phyloP scores from a whole-genome alignment of 176 grass and related monocot genomes.

The Rhipidocladum racemiflorum region DNA sequence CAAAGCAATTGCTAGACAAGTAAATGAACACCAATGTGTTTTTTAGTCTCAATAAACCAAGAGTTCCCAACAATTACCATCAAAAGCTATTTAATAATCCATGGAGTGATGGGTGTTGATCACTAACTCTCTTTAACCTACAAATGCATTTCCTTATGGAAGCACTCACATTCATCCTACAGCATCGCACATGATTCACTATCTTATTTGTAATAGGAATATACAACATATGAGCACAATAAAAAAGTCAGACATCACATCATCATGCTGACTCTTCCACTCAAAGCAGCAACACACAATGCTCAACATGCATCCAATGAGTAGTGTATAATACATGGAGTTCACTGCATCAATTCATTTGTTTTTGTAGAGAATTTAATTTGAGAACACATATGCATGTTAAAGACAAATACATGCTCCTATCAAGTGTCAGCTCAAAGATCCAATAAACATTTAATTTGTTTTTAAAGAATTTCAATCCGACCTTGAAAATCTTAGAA shows the following conservation, averaged over 20 bases:
- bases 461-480: neutral
- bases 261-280: neutral
- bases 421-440: neutral
- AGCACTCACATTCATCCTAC: neutral
- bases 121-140: neutral
- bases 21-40: neutral
- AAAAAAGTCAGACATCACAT: neutral
- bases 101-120: neutral
- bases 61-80: neutral
- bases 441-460: neutral
- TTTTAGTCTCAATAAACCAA: neutral
- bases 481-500: no score
- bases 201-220: neutral
- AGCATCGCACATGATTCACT: neutral
- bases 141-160: neutral
- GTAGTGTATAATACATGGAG: neutral
- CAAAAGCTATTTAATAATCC: neutral
- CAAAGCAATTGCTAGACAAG: no score
- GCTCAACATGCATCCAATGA: neutral
- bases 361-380: neutral
- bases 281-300: neutral
- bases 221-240: neutral
- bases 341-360: neutral
- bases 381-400: neutral
- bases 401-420: neutral